Conservation (phyloP, 495 filamentous ascomycete genomes). For the Pyrenula massariospora region DNA sequence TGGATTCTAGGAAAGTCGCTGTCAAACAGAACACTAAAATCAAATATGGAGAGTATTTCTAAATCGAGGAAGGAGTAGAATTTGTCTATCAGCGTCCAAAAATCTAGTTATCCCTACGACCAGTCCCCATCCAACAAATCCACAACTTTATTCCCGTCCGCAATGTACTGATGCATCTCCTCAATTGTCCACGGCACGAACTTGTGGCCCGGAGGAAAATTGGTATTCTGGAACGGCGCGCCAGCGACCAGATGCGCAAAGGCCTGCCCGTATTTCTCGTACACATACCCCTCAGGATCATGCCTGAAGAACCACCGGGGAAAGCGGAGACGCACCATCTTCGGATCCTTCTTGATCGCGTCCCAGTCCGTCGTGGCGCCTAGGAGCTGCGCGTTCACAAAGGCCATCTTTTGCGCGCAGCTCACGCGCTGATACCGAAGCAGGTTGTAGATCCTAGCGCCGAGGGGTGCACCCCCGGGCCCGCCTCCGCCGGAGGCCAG, state of each 20-base stretch:
- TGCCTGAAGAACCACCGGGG: neutral
- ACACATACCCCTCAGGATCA: neutral
- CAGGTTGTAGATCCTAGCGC: neutral
- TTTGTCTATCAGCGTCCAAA: too few species aligned
- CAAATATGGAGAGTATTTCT: too few species aligned
- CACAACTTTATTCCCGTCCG: neutral
- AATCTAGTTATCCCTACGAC: neutral
- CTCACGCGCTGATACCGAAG: neutral
- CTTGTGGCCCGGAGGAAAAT: neutral
- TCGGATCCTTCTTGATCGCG: neutral
- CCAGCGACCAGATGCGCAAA: neutral
- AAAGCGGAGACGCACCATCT: neutral
- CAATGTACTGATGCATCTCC: neutral
- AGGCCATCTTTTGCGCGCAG: neutral
- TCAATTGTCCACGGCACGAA: neutral
- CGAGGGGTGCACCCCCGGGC: constrained; percentile 14
- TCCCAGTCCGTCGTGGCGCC: neutral
- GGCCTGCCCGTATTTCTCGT: neutral
- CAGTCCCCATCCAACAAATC: neutral
- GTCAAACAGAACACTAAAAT: too few species aligned
- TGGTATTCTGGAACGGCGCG: neutral
- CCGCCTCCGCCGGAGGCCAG: constrained; percentile 34
- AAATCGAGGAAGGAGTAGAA: too few species aligned
- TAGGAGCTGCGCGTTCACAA: neutral
- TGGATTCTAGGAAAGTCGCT: too few species aligned